Evolutionary conservation across 164 flowering plant species (phyloP), one percentile per base, ranked within the genome.

Genomic region (Cinnamomum chago): DNA sequence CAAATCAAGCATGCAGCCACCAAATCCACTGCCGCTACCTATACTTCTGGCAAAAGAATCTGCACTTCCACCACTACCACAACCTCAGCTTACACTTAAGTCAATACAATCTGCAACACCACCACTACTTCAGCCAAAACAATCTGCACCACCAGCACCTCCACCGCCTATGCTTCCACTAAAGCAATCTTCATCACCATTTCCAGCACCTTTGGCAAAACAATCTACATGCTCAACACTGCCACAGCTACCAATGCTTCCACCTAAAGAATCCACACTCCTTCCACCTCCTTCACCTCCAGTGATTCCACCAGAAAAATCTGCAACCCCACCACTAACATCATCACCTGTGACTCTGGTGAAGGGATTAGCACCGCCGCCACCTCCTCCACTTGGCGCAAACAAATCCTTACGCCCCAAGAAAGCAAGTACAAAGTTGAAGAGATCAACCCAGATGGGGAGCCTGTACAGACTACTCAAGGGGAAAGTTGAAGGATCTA

Each of bases 401-500:
- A 76, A 75, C 71, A 86, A 62, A 78, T 77, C 83, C 65, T 83
- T 89, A 28, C 86, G 90, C 40, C 84, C 89, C 30, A 93, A 81
- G 82, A 83, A 77, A 79, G 78, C 84, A 66, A 66, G 65, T 10
- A 86, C 91, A 10, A 94, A 89, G 72, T 69, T 94, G 83, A 90
- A 84, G 80, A 86, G 84, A 83, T 94, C 98, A 72, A 79, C 87
- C 24, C 90, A 94, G 28, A 87, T 94, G 88, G 94, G 93, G 0
- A 87, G 81, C 68, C 81, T 94, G 64, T 90, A 92, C 69, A 80
- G 98, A 52, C 50, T 81, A 70, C 94, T 94, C 28, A 92, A 90
- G 72, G 91, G 88, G 15, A 92, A 94, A 80, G 83, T 94, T 52
- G 98, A 94, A 84, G 98, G 98, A 50, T 81, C 84, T 40, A 68